Evolutionary conservation across 192 early-diverging fungal genomes (phyloP), one percentile per base, ranked within the genome.

Genomic region (Physocladia obscura): DNA sequence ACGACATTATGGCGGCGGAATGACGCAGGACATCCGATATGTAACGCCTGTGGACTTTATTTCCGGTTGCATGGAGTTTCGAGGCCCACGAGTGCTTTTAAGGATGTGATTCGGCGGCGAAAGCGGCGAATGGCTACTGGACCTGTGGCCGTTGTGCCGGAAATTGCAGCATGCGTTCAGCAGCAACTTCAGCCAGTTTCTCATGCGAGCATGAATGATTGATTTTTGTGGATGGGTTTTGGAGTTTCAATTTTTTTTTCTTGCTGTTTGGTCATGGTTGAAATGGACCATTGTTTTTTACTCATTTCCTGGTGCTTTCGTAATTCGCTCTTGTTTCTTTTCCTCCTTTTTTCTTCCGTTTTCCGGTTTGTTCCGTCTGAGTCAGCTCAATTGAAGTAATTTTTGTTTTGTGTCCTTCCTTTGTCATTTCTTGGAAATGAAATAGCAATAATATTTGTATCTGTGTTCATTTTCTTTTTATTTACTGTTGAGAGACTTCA

Each of bases 21-120:
- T 54, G 64, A 64, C 6, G 24, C 22, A 24, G 76, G 71, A 1
- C 55, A 60, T n/a, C 26, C 62, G 29, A 69, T 77, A 17, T 77
- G 76, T 65, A 77, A 77, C 36, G 71, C 93, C 19, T 96, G 94
- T 75, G 94, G 94, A 1, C 79, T 96, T 36, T 95, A 96, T 76
- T 94, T 82, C 74, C 91, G 89, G 64, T 85, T 93, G 36, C 91
- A 96, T 76, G 83, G 81, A 76, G 75, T 82, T 30, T 78, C 88
- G 32, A 82, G 94, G 29, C 94, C 94, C 32, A 79, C 89, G 47
- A 86, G n/a, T n/a, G n/a, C 82, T 4, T 82, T 92, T 81, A 88
- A 89, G 69, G 79, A 86, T 19, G 74, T 82, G 3, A 84, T 88
- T 8, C 90, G 92, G 62, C 87, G 88, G 74, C 81, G 91, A 8